Evolutionary conservation across 805 yeast genomes (phyloP).

Genomic region (Vanderwaltozyma yarrowii): DNA sequence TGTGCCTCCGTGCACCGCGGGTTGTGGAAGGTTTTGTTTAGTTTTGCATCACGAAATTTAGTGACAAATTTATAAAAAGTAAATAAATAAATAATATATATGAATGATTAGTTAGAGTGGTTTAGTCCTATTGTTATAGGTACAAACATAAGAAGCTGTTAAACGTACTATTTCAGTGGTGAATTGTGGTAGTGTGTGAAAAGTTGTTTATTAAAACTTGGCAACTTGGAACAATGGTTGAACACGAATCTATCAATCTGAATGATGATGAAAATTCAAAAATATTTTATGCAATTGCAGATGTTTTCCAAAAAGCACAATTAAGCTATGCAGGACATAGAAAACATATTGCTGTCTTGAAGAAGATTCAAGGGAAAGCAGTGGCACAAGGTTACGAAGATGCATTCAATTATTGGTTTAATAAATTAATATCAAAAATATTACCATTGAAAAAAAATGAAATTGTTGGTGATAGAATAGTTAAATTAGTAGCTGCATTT

Average conservation of each 20-base stretch:
- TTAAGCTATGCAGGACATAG: slow-evolving; percentile 63
- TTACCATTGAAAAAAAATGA: slow-evolving; percentile 62
- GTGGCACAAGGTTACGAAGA: slow-evolving; percentile 42
- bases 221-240: not conserved
- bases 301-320: slow-evolving; percentile 76
- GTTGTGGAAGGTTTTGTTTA: not conserved
- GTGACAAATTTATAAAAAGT: no score
- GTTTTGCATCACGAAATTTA: no score
- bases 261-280: slow-evolving; percentile 24
- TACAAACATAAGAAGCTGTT: no score
- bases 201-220: no score
- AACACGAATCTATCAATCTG: not conserved
- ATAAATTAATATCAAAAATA: slow-evolving; percentile 51
- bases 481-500: slow-evolving; percentile 54
- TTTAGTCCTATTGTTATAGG: no score
- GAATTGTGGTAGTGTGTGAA: no score
- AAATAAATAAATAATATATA: no score
- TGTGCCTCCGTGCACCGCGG: not conserved
- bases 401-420: slow-evolving; percentile 50
- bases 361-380: slow-evolving; percentile 48
- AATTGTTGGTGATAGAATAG: slow-evolving; percentile 62
- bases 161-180: no score
- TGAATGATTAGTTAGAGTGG: no score
- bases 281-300: slow-evolving; percentile 43
- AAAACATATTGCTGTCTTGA: slow-evolving; percentile 56